phyloP scores from a whole-genome alignment of 2,329 filamentous ascomycete genomes.

The Aspergillus amoenus region DNA sequence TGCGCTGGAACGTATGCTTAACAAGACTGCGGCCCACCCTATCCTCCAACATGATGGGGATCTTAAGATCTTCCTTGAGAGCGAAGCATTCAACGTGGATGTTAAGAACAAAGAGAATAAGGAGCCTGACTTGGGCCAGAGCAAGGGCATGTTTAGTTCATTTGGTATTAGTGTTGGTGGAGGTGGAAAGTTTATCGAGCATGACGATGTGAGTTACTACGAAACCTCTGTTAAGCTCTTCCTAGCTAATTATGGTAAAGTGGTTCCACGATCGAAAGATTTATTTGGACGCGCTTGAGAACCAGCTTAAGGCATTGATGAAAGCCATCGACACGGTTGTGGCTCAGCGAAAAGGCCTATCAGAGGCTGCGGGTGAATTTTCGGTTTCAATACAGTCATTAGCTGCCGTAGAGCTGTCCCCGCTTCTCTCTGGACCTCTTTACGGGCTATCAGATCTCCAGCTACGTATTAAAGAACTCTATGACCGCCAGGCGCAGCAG shows the following conservation, averaged over 20 bases:
- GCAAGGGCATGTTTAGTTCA: conserved; percentile 87
- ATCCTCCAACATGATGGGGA: conserved; percentile 91
- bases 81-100: conserved; percentile 91
- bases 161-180: conserved; percentile 76
- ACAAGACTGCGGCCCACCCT: conserved; percentile 88
- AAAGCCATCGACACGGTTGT: conserved; percentile 96
- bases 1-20: conserved; percentile 94
- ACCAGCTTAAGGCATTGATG: conserved; percentile 81
- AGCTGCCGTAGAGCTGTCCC: conserved; percentile 88
- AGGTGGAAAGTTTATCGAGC: conserved; percentile 87
- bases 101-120: conserved; percentile 96
- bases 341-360: conserved; percentile 84
- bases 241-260: conserved; percentile 42
- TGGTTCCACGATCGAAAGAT: conserved; percentile 98
- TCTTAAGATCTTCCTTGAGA: conserved; percentile 94
- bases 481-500: conserved; percentile 94
- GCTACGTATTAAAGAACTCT: conserved; percentile 88
- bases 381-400: conserved; percentile 89
- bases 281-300: conserved; percentile 91
- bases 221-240: not conserved
- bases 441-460: conserved; percentile 92
- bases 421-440: conserved; percentile 80
- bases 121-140: conserved; percentile 81
- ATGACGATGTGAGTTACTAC: conserved; percentile 74
- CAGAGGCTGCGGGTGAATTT: conserved; percentile 91